Evolutionary conservation across 2,329 filamentous ascomycete genomes (phyloP).

Genomic region (Fusarium sp.): DNA sequence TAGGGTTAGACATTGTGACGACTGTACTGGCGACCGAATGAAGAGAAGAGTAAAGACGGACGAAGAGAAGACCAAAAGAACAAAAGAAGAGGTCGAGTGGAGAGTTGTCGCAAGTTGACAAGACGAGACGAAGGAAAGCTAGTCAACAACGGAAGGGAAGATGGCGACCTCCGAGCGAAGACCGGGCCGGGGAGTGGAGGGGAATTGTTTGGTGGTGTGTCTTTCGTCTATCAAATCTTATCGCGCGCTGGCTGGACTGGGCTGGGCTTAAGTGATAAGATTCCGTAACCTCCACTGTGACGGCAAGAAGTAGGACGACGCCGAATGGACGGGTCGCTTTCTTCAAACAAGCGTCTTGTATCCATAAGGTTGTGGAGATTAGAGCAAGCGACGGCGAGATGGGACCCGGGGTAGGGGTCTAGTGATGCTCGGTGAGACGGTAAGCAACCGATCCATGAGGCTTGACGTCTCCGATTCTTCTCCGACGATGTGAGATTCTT

Average conservation of each 20-base stretch:
- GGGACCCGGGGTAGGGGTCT: slow-evolving; percentile 32
- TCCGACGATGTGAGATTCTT: slow-evolving; percentile 8
- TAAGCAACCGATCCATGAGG: slow-evolving; percentile 10
- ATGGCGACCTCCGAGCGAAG: slow-evolving; percentile 44
- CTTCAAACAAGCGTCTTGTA: slow-evolving; percentile 5
- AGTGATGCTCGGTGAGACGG: slow-evolving; percentile 30
- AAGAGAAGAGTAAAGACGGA: slow-evolving; percentile 3
- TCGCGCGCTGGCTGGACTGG: too few species aligned
- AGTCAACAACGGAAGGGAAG: slow-evolving; percentile 25
- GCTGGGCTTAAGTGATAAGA: slow-evolving; percentile 37
- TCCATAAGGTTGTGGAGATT: slow-evolving; percentile 25
- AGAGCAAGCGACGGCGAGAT: slow-evolving; percentile 1
- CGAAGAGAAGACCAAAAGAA: slow-evolving; percentile 10
- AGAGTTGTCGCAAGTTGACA: slow-evolving; percentile 24
- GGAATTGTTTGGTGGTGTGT: slow-evolving; percentile 45
- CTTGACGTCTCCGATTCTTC: slow-evolving; percentile 29
- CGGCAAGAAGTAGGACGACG: slow-evolving; percentile 18
- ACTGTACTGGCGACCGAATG: slow-evolving; percentile 9
- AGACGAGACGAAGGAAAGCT: slow-evolving; percentile 3
- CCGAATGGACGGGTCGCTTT: slow-evolving; percentile 18
- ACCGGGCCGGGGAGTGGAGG: slow-evolving; percentile 43
- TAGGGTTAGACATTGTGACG: slow-evolving; percentile 48
- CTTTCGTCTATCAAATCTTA: slow-evolving; percentile 31
- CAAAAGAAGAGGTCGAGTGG: slow-evolving; percentile 15
- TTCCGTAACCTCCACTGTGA: slow-evolving; percentile 14